phyloP scores from a whole-genome alignment of 1,139 yeast genomes.

The Blastobotrys serpentis region DNA sequence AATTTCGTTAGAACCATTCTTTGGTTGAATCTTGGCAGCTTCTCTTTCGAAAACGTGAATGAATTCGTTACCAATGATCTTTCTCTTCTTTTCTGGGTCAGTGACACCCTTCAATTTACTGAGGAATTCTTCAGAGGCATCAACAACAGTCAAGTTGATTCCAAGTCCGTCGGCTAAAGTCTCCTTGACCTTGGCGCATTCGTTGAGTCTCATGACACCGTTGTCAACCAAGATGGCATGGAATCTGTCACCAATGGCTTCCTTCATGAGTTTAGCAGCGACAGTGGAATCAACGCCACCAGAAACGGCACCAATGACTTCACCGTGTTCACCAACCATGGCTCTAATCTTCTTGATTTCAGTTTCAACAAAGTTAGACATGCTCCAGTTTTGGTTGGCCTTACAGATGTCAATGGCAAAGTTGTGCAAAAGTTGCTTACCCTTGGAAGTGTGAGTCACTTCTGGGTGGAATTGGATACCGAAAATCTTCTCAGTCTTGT shows the following conservation, averaged over 20 bases:
- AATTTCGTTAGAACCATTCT: slow-evolving; percentile 75
- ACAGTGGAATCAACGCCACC: slow-evolving; percentile 99
- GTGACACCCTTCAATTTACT: slow-evolving; percentile 86
- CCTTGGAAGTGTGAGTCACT: slow-evolving; percentile 93
- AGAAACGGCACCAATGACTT: slow-evolving; percentile 98
- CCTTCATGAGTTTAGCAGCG: slow-evolving; percentile 96
- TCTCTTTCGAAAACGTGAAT: slow-evolving; percentile 96
- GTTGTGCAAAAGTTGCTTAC: slow-evolving; percentile 81
- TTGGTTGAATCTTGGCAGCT: slow-evolving; percentile 89
- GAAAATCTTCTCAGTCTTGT: slow-evolving; percentile 68
- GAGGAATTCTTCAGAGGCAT: slow-evolving; percentile 89
- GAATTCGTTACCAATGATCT: slow-evolving; percentile 96
- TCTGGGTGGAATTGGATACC: slow-evolving; percentile 99
- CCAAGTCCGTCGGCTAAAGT: slow-evolving; percentile 92
- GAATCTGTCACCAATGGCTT: slow-evolving; percentile 98
- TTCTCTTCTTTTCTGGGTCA: slow-evolving; percentile 98
- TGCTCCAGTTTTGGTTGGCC: slow-evolving; percentile 90
- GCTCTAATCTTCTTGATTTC: slow-evolving; percentile 89
- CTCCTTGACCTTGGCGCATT: slow-evolving; percentile 82
- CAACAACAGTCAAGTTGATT: slow-evolving; percentile 89
- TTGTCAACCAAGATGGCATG: slow-evolving; percentile 98
- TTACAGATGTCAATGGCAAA: slow-evolving; percentile 90
- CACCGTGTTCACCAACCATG: slow-evolving; percentile 95
- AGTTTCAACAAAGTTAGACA: slow-evolving; percentile 96
- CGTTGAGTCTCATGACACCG: slow-evolving; percentile 95